Evolutionary conservation across 2,329 filamentous ascomycete species (phyloP), one percentile per base, ranked within the genome.

Genomic region (Cercospora nicotianae): DNA sequence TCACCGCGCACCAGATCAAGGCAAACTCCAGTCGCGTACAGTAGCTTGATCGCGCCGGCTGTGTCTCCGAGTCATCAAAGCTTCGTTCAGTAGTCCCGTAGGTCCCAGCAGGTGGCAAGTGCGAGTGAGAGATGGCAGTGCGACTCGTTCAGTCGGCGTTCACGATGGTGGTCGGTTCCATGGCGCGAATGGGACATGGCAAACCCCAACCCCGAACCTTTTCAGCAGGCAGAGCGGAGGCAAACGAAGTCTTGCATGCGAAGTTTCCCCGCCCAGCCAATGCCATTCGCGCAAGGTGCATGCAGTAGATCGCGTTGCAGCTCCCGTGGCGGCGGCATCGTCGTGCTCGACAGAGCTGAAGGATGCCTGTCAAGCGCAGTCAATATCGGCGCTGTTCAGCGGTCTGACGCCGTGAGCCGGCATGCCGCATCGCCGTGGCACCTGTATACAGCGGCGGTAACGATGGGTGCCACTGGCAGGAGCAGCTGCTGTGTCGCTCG

Each of bases 201-300:
- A 31, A 28, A 58, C 55, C 55, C 28, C 28, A 36, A 58, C 55
- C 5, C 28, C 31, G 55, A 36, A 10, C 7, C 16, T 23, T 58
- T 39, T 55, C 51, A 48, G 42, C 42, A 48, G 51, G n/a, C 53
- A 33, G 53, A 58, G 53, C 53, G 53, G 26, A 58, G 53, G 26
- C 30, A 9, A 16, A 20, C 5, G 26, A 9, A n/a, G n/a, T 26
- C n/a, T 13, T 33, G 28, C 28, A 59, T 36, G 55, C 55, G 48
- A 55, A 26, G 28, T 59, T 59, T 59, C 28, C 18, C 55, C 55
- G 55, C 55, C 55, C 55, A 36, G 55, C 55, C 55, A 36, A 59
- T 59, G 55, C 28, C 16, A 9, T 12, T 10, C 55, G 2, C 18
- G 28, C 31, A 31, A 31, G 13, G 48, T 30, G 55, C 55, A 59